These are phyloP conservation scores for Boletus reticuloceps DNA, from an alignment of 768 basidiomycete species.

Conservation along the genomic window DNA sequence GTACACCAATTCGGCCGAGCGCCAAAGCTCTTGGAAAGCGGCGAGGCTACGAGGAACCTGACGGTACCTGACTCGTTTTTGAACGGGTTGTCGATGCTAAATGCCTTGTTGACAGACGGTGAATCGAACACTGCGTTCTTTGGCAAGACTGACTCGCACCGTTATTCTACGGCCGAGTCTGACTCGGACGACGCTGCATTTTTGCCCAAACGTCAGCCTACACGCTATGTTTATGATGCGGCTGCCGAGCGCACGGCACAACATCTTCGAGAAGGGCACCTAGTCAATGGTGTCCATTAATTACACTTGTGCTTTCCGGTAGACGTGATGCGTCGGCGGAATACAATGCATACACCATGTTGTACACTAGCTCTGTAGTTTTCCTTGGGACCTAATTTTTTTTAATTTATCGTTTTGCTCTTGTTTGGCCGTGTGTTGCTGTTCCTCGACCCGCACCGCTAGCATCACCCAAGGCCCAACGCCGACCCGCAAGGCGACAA, in stretches of 20 bases:
- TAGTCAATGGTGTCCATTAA: constrained; percentile 50
- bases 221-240: constrained; percentile 88
- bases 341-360: constrained; percentile 17
- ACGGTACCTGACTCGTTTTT: constrained; percentile 32
- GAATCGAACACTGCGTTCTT: constrained; percentile 59
- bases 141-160: constrained; percentile 35
- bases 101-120: constrained; percentile 29
- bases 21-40: constrained; percentile 89
- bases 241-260: constrained; percentile 77
- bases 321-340: background rate
- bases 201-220: constrained; percentile 43
- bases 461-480: background rate
- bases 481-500: background rate
- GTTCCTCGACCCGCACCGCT: background rate
- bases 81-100: background rate
- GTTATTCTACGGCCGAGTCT: constrained; percentile 40
- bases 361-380: constrained; percentile 26
- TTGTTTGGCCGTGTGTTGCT: constrained; percentile 28
- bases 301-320: too few species aligned
- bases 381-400: constrained; percentile 10
- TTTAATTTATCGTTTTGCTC: constrained; percentile 20
- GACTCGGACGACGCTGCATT: constrained; percentile 46
- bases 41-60: constrained; percentile 51
- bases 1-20: constrained; percentile 60
- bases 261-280: constrained; percentile 45